Percentiles rank a stretch among this genome's conserved stretches.
Conservation (phyloP, 1,284 basidiomycete genomes). For the Mycena citricolor region DNA sequence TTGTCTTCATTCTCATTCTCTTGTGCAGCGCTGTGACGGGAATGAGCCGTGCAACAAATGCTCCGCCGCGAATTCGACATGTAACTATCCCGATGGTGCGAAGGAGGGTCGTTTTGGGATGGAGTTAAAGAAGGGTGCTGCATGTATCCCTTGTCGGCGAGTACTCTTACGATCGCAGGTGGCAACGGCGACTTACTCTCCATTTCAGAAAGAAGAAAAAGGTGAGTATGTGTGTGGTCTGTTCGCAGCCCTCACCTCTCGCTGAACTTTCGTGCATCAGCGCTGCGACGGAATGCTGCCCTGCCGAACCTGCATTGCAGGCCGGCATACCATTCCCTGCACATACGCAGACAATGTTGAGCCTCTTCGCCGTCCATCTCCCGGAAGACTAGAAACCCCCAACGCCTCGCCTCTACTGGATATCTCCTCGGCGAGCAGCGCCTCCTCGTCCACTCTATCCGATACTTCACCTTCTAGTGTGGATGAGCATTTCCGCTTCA, state of each 20-base stretch:
- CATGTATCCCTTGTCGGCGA: conserved; percentile 18
- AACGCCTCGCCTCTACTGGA: neutral
- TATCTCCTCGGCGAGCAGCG: neutral
- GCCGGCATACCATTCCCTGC: conserved; percentile 5
- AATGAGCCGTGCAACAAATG: conserved; percentile 9
- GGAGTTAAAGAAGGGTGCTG: conserved; percentile 12
- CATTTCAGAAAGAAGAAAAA: conserved; percentile 16
- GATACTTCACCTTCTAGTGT: neutral
- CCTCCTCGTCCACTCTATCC: neutral
- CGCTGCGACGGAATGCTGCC: conserved; percentile 15
- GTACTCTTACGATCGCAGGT: neutral
- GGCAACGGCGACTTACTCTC: neutral
- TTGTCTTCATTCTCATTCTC: no score
- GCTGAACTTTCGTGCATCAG: neutral
- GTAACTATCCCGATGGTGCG: conserved; percentile 5
- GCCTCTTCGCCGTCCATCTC: neutral
- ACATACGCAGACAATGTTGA: conserved; percentile 10
- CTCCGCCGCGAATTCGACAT: neutral
- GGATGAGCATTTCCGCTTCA: neutral
- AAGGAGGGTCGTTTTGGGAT: neutral
- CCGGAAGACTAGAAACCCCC: neutral
- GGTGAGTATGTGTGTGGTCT: neutral
- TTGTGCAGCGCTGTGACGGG: conserved; percentile 19
- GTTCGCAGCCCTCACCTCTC: no score
- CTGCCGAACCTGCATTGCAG: conserved; percentile 10